These are phyloP conservation scores for Agaricus subrufescens DNA, from an alignment of 768 basidiomycete genomes.

Conservation along the genomic window DNA sequence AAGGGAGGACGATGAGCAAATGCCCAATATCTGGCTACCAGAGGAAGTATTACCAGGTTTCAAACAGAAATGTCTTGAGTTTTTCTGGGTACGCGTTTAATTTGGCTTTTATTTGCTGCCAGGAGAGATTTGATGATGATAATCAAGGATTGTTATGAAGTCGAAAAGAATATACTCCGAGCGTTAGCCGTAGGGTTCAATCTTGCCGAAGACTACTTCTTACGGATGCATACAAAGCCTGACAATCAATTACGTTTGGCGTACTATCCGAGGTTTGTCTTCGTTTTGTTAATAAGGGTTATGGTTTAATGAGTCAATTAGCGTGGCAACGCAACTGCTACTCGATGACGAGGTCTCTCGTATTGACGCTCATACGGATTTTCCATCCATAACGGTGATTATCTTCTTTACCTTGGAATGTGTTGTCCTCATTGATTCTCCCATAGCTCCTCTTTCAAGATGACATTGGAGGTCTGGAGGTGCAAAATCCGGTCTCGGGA, in stretches of 20 bases:
- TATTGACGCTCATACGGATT: constrained; percentile 52
- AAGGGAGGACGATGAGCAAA: constrained; percentile 35
- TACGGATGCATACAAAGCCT: constrained; percentile 31
- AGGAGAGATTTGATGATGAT: not conserved
- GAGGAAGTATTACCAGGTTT: constrained; percentile 50
- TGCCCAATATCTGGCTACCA: constrained; percentile 58
- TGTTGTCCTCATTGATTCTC: too few relatives aligned
- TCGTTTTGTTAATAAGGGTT: not conserved
- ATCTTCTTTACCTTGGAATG: not conserved
- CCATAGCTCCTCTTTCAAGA: constrained; percentile 50
- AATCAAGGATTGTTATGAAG: constrained; percentile 33
- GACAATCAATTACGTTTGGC: constrained; percentile 56
- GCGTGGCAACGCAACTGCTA: constrained; percentile 27
- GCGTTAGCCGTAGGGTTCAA: constrained; percentile 45
- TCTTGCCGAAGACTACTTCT: constrained; percentile 41
- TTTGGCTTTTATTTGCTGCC: not conserved
- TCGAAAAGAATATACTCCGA: constrained; percentile 38
- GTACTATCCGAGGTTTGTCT: constrained; percentile 42
- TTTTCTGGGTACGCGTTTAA: constrained; percentile 38
- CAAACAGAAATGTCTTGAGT: constrained; percentile 44
- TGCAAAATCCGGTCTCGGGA: constrained; percentile 50
- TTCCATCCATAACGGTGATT: constrained; percentile 45
- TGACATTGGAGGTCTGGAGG: constrained; percentile 55
- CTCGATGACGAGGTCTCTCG: constrained; percentile 32
- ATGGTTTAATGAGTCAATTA: constrained; percentile 4